Percentiles rank a stretch among this genome's conserved stretches.
phyloP scores from a whole-genome alignment of 257 asterid species.

The Jacaranda mimosifolia region DNA sequence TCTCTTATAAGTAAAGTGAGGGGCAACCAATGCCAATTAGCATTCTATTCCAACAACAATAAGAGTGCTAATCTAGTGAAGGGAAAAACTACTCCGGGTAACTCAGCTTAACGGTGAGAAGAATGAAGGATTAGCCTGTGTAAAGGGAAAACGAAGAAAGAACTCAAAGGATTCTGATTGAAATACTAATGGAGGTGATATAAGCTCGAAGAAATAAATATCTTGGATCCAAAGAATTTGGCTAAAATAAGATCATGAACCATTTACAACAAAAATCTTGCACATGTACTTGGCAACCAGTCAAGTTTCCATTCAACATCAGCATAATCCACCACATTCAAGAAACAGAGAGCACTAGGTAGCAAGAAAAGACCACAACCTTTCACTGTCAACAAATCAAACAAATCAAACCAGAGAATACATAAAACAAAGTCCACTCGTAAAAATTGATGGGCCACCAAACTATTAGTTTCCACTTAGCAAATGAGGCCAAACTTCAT shows the following conservation, averaged over 20 bases:
- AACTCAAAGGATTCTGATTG: neutral
- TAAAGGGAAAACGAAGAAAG: neutral
- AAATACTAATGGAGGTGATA: no score
- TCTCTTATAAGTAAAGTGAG: neutral
- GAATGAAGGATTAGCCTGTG: neutral
- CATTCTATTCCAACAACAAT: neutral
- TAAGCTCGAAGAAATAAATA: no score
- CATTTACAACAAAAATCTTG: no score
- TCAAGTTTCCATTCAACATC: conserved; percentile 12
- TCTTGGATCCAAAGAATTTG: neutral
- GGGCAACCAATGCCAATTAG: neutral
- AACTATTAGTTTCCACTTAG: neutral
- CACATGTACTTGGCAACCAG: neutral
- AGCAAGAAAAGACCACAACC: neutral
- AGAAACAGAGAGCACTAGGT: neutral
- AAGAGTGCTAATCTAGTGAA: neutral
- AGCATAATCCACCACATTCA: neutral
- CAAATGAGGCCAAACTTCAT: no score
- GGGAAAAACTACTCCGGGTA: neutral
- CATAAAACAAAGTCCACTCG: neutral
- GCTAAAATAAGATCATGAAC: no score
- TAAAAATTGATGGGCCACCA: neutral
- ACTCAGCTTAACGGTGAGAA: neutral
- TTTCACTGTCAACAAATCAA: neutral
- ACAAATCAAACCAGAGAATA: neutral